Base-by-base conservation (phyloP, 345 rosid genomes). In the Euphorbia tirucalli region DNA sequence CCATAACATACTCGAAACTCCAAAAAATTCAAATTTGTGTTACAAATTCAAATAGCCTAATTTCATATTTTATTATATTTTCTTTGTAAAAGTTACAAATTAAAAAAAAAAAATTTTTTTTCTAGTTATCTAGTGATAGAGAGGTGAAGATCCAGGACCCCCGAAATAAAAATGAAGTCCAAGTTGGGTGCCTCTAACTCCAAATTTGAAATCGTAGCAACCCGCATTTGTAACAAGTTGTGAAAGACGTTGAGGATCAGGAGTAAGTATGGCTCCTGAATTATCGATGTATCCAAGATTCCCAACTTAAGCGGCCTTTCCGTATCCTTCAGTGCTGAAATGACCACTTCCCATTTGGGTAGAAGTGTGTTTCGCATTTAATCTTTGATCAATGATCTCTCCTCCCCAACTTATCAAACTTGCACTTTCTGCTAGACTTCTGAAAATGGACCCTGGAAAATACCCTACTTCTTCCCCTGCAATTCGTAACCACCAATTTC, bases 301-400 rank as follows among this genome's bases (percentile, higher is more conserved):
- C 2, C 15, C 0, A 3, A 75, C 0, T 6, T 32, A 24, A 13
- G 43, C 27, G 1, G 78, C 68, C 28, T 52, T 75, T 15, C 52
- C 16, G 25, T 6, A 61, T 3, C 78, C 78, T 62, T 75, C 78
- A 11, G 0, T 9, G 3, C 73, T 30, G 18, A 60, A 75, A 61
- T 68, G 78, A 8, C 78, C 78, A 62, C 66, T 68, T 39, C 73
- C 78, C 78, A 75, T 75, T 43, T 61, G 32, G n/a, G 64, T 61
- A 1, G 73, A 16, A 3, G 73, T 68, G 37, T 68, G 68, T 8
- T 14, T 39, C 2, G 69, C 62, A 3, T 52, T 5, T 5, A 1
- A 0, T 21, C 4, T 10, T 0, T 15, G 1, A 41, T 75, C 68
- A 0, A 25, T 3, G 3, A 75, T 22, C 27, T 61, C 55, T 27